Conservation (phyloP, 2,329 filamentous ascomycete species). For the Ascochyta koolunga region DNA sequence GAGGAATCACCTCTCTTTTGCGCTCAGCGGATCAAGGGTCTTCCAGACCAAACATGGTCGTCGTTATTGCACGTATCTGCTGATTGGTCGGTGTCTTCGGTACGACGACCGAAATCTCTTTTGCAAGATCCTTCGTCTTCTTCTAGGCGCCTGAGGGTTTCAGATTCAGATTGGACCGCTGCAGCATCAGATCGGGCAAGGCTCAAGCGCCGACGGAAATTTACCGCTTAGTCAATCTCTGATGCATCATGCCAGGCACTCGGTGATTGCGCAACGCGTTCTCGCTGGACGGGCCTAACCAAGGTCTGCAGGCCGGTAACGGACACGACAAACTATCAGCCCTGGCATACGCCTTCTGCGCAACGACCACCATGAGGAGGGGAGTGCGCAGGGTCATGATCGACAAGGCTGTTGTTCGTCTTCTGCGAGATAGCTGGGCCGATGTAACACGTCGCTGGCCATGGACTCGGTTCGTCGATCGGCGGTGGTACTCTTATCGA, state of each 20-base stretch:
- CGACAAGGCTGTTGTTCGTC: constrained; percentile 19
- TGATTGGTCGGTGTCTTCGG: constrained; percentile 35
- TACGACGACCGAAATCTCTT: constrained; percentile 33
- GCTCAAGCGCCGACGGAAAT: constrained; percentile 32
- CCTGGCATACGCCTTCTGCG: constrained; percentile 21
- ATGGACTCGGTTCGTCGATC: constrained; percentile 28
- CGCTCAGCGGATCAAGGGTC: background rate
- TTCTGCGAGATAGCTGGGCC: constrained; percentile 22
- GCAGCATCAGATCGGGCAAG: constrained; percentile 37
- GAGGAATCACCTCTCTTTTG: background rate
- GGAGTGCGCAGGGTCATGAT: constrained; percentile 25
- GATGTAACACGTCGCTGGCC: constrained; percentile 31
- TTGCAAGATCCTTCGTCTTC: constrained; percentile 39
- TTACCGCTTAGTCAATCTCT: constrained; percentile 13
- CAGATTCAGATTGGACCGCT: constrained; percentile 43
- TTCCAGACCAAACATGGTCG: constrained; percentile 10
- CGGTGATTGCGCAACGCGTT: constrained; percentile 49
- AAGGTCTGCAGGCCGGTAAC: constrained; percentile 23
- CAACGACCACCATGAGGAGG: constrained; percentile 24
- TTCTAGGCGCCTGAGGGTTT: constrained; percentile 41
- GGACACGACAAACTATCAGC: constrained; percentile 23
- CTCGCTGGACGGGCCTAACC: constrained; percentile 18
- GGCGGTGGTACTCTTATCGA: constrained; percentile 42
- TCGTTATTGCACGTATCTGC: background rate
- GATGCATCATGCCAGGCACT: constrained; percentile 46